Evolutionary conservation across 345 rosid genomes (phyloP).

Genomic region (Aegle marmelos): DNA sequence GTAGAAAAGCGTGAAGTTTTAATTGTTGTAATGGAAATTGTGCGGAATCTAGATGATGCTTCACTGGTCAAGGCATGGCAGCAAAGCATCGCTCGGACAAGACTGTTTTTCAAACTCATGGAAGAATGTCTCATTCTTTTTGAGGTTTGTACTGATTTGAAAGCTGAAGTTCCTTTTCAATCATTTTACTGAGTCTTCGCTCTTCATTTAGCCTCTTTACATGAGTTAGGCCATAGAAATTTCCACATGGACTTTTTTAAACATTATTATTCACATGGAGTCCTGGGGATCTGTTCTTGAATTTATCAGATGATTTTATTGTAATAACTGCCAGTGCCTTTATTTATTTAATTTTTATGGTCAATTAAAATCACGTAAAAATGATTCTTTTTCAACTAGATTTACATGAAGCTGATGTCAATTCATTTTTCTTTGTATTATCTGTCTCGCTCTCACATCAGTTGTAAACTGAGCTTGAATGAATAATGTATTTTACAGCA

Average conservation of each 20-base stretch:
- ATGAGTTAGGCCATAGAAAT: neutral
- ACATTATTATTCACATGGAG: neutral
- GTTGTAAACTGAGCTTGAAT: constrained; percentile 5
- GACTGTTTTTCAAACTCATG: constrained; percentile 94
- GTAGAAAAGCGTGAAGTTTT: constrained; percentile 97
- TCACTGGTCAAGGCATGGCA: constrained; percentile 97
- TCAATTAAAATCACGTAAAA: neutral
- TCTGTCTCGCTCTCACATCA: neutral
- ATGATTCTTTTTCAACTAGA: neutral
- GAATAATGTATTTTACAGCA: constrained; percentile 52
- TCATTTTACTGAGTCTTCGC: neutral
- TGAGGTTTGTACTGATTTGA: constrained; percentile 57
- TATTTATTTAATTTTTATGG: too few species aligned
- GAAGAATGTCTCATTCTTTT: constrained; percentile 94
- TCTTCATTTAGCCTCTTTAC: constrained; percentile 2
- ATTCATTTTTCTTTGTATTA: neutral
- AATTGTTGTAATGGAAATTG: constrained; percentile 82
- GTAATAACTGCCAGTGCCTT: neutral
- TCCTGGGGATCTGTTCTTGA: neutral
- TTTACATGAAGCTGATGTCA: neutral
- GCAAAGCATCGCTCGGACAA: constrained; percentile 96
- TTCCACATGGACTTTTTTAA: neutral
- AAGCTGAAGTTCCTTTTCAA: constrained; percentile 10
- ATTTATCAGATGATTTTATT: neutral
- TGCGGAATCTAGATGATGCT: constrained; percentile 90